phyloP scores from a whole-genome alignment of 2,329 filamentous ascomycete species.

The Alternaria sp. region DNA sequence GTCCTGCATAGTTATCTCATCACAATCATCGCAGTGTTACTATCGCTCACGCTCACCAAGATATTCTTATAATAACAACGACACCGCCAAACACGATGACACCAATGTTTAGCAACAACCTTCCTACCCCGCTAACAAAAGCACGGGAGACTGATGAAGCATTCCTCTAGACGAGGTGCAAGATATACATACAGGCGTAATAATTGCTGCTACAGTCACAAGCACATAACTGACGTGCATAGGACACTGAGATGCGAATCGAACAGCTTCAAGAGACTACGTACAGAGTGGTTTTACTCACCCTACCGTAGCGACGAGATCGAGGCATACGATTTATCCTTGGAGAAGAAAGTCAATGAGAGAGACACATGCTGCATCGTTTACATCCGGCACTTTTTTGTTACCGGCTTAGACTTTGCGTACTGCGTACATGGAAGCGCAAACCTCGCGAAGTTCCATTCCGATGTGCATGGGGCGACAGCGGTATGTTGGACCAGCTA shows the following conservation, averaged over 20 bases:
- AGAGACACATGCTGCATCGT: constrained; percentile 13
- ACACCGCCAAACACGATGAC: not conserved
- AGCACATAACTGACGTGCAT: not conserved
- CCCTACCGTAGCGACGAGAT: constrained; percentile 10
- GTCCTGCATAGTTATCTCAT: not conserved
- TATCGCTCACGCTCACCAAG: not conserved
- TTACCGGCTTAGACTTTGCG: constrained; percentile 11
- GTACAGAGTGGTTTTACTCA: constrained; percentile 3
- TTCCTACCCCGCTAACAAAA: not conserved
- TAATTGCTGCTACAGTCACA: not conserved
- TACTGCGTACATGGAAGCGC: constrained; percentile 24
- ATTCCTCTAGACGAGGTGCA: constrained; percentile 2
- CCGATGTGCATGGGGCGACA: constrained; percentile 4
- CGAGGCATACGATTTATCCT: not conserved
- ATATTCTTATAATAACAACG: not conserved
- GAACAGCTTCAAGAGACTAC: not conserved
- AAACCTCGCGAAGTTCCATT: constrained; percentile 17
- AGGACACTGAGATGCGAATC: not conserved
- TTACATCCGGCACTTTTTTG: constrained; percentile 23
- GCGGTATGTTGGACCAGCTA: constrained; percentile 10
- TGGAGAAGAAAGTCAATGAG: not conserved
- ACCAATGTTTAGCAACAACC: not conserved
- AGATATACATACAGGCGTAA: constrained; percentile 15
- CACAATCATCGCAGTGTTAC: not conserved
- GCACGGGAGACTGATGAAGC: constrained; percentile 13